phyloP scores from a whole-genome alignment of 805 yeast species.

The Lipomyces kockii region DNA sequence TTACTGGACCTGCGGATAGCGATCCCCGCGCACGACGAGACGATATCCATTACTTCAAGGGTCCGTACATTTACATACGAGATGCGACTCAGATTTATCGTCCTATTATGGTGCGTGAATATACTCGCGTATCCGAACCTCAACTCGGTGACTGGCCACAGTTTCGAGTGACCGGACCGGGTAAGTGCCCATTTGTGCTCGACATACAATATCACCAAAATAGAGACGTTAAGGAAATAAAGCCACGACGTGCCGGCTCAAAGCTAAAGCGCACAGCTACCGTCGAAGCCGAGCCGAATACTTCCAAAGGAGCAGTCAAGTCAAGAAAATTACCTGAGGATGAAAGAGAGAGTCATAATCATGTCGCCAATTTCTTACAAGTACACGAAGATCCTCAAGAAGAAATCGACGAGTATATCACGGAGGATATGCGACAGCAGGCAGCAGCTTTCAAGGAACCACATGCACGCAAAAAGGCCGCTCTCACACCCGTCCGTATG shows the following conservation, averaged over 20 bases:
- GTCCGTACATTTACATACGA: conserved; percentile 74
- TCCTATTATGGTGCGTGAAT: conserved; percentile 83
- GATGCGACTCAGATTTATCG: conserved; percentile 78
- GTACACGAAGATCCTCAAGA: conserved; percentile 13
- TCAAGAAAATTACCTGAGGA: conserved; percentile 14
- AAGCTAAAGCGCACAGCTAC: conserved; percentile 16
- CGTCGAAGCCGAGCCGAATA: conserved; percentile 5
- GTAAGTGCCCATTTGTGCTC: conserved; percentile 79
- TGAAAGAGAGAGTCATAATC: conserved; percentile 12
- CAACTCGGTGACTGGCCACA: conserved; percentile 60
- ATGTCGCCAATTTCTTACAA: background rate
- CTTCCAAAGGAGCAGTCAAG: conserved; percentile 23
- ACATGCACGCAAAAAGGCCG: conserved; percentile 13
- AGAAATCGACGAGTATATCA: conserved; percentile 19
- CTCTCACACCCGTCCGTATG: conserved; percentile 30
- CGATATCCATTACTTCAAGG: conserved; percentile 79
- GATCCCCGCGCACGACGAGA: conserved; percentile 85
- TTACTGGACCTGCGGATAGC: conserved; percentile 84
- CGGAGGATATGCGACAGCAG: conserved; percentile 1
- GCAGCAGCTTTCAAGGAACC: conserved; percentile 21
- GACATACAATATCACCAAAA: conserved; percentile 21
- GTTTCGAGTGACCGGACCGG: conserved; percentile 64
- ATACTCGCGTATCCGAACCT: conserved; percentile 55
- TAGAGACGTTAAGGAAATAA: conserved; percentile 9
- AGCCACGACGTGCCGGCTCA: conserved; percentile 9